These are phyloP conservation scores for Mycena alexandri DNA, from an alignment of 768 basidiomycete genomes.

Conservation along the genomic window DNA sequence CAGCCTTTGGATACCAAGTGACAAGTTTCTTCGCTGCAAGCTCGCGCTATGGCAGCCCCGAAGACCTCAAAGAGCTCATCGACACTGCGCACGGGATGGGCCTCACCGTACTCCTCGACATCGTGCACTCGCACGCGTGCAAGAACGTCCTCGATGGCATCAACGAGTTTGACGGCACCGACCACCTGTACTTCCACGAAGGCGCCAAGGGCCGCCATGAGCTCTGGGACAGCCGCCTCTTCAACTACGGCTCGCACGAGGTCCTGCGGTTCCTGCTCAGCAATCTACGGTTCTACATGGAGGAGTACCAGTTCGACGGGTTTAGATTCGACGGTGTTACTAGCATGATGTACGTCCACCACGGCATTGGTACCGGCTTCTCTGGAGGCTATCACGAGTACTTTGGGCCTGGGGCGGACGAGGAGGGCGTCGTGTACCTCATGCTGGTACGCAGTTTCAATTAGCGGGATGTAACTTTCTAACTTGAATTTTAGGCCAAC, in stretches of 20 bases:
- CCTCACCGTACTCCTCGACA: conserved; percentile 92
- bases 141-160: conserved; percentile 97
- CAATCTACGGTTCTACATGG: conserved; percentile 95
- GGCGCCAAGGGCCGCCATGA: conserved; percentile 93
- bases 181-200: conserved; percentile 97
- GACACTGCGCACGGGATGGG: conserved; percentile 97
- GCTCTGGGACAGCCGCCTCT: conserved; percentile 97
- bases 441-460: conserved; percentile 83
- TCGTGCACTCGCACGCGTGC: conserved; percentile 98
- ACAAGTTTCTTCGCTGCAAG: conserved; percentile 98
- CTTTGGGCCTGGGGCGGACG: conserved; percentile 87
- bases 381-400: conserved; percentile 99
- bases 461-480: conserved; percentile 1
- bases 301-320: conserved; percentile 96
- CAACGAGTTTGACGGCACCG: conserved; percentile 97
- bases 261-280: conserved; percentile 95
- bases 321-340: conserved; percentile 99
- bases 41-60: conserved; percentile 95
- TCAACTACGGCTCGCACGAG: conserved; percentile 97
- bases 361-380: conserved; percentile 98
- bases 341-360: conserved; percentile 99
- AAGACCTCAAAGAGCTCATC: conserved; percentile 94
- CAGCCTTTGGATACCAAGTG: conserved; percentile 98
- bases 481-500: conserved; percentile 78
- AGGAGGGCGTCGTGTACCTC: conserved; percentile 93